These are phyloP conservation scores for Hyaloscypha finlandica DNA, from an alignment of 495 filamentous ascomycete genomes.

Conservation along the genomic window DNA sequence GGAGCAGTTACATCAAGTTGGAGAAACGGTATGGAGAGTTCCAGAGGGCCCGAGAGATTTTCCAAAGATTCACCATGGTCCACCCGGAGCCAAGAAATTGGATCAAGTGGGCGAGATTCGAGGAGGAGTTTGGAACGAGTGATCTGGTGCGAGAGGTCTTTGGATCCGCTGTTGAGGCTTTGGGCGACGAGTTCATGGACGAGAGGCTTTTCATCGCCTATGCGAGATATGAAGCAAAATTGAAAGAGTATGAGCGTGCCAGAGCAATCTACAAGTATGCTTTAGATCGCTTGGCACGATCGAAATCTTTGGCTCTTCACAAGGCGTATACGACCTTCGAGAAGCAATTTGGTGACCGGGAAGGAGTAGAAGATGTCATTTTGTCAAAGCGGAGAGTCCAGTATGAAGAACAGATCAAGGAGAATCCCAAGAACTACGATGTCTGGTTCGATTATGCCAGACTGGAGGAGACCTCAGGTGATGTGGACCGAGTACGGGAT, in stretches of 20 bases:
- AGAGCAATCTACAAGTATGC: slow-evolving; percentile 96
- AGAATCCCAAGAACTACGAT: slow-evolving; percentile 93
- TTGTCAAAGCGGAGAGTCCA: slow-evolving; percentile 90
- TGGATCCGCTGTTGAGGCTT: slow-evolving; percentile 80
- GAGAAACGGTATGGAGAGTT: slow-evolving; percentile 95
- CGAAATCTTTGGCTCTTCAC: slow-evolving; percentile 81
- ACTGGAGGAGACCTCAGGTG: slow-evolving; percentile 80
- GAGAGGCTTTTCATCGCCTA: slow-evolving; percentile 94
- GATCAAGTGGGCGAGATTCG: slow-evolving; percentile 98
- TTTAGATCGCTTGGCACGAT: slow-evolving; percentile 85
- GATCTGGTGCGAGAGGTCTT: slow-evolving; percentile 93
- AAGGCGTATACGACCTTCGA: slow-evolving; percentile 96
- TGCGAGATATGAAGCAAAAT: slow-evolving; percentile 86
- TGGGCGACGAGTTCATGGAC: slow-evolving; percentile 96
- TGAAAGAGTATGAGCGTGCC: slow-evolving; percentile 95
- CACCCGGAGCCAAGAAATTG: slow-evolving; percentile 95
- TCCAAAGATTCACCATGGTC: slow-evolving; percentile 87
- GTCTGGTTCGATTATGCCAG: slow-evolving; percentile 95
- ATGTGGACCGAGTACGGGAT: slow-evolving; percentile 81
- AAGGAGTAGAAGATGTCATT: slow-evolving; percentile 94
- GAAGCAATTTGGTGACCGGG: slow-evolving; percentile 93
- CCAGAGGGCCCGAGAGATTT: slow-evolving; percentile 80
- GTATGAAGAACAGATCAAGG: slow-evolving; percentile 91
- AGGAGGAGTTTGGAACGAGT: slow-evolving; percentile 90
- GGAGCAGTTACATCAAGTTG: slow-evolving; percentile 93